These are phyloP conservation scores for Phaeosphaeria sp. DNA, from an alignment of 2,329 filamentous ascomycete species.

Conservation along the genomic window DNA sequence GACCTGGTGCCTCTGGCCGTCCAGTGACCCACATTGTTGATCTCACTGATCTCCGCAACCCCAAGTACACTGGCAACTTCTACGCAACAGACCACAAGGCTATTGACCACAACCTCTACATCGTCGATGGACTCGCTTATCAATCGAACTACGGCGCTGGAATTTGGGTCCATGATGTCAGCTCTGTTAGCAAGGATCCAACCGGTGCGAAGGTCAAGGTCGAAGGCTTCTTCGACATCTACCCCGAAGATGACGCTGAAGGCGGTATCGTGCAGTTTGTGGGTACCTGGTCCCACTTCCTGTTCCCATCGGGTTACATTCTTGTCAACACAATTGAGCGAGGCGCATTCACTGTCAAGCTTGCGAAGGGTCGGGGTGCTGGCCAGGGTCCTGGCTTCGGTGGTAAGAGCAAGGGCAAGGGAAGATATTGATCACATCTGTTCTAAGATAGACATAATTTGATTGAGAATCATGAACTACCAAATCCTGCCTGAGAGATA, in stretches of 20 bases:
- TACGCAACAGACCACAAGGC: conserved; percentile 46
- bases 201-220: conserved; percentile 48
- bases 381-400: background rate
- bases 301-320: conserved; percentile 44
- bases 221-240: conserved; percentile 52
- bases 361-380: conserved; percentile 8
- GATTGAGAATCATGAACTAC: no score
- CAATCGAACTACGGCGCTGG: conserved; percentile 52
- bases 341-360: conserved; percentile 47
- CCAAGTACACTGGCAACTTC: conserved; percentile 49
- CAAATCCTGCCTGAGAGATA: no score
- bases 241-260: conserved; percentile 49
- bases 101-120: conserved; percentile 56
- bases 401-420: background rate
- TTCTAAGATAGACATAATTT: background rate
- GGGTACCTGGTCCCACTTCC: conserved; percentile 51
- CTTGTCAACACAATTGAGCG: conserved; percentile 49
- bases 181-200: conserved; percentile 46
- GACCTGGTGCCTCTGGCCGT: conserved; percentile 38
- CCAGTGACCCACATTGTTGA: conserved; percentile 46
- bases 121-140: conserved; percentile 50
- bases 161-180: conserved; percentile 49
- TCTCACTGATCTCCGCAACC: conserved; percentile 39
- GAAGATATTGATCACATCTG: conserved; percentile 1
- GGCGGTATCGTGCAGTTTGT: conserved; percentile 49